phyloP scores from a whole-genome alignment of 257 asterid genomes.

The Penstemon eatonii region DNA sequence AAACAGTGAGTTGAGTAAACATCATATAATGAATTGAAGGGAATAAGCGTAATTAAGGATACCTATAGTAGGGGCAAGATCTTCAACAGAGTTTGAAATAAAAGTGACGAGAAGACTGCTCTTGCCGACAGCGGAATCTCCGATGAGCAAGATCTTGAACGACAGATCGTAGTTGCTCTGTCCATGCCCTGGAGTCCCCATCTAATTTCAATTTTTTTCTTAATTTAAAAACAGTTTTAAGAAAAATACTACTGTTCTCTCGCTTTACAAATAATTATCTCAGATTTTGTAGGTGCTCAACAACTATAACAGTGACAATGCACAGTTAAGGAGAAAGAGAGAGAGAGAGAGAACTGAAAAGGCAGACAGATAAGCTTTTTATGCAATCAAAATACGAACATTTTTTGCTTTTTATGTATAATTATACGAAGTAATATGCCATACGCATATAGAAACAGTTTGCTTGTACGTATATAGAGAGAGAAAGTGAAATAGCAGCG shows the following conservation, averaged over 20 bases:
- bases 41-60: slow-evolving; percentile 32
- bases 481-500: slow-evolving; percentile 23
- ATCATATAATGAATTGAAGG: slow-evolving; percentile 51
- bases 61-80: slow-evolving; percentile 59
- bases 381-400: too few relatives aligned
- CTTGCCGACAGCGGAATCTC: slow-evolving; percentile 64
- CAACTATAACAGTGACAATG: too few relatives aligned
- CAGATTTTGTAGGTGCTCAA: too few relatives aligned
- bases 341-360: too few relatives aligned
- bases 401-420: too few relatives aligned
- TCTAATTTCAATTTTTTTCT: slow-evolving; percentile 16
- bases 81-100: slow-evolving; percentile 41
- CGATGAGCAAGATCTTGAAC: slow-evolving; percentile 78
- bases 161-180: slow-evolving; percentile 83
- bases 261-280: too few relatives aligned
- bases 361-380: too few relatives aligned
- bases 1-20: slow-evolving; percentile 47
- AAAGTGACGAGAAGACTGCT: slow-evolving; percentile 59
- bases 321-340: too few relatives aligned
- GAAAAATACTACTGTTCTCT: background rate
- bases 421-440: too few relatives aligned
- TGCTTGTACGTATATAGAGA: slow-evolving; percentile 33
- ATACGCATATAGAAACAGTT: background rate
- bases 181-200: slow-evolving; percentile 66
- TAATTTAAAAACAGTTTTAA: slow-evolving; percentile 3